Conservation (phyloP, 495 filamentous ascomycete genomes). For the Podospora bellae-mahoneyi region DNA sequence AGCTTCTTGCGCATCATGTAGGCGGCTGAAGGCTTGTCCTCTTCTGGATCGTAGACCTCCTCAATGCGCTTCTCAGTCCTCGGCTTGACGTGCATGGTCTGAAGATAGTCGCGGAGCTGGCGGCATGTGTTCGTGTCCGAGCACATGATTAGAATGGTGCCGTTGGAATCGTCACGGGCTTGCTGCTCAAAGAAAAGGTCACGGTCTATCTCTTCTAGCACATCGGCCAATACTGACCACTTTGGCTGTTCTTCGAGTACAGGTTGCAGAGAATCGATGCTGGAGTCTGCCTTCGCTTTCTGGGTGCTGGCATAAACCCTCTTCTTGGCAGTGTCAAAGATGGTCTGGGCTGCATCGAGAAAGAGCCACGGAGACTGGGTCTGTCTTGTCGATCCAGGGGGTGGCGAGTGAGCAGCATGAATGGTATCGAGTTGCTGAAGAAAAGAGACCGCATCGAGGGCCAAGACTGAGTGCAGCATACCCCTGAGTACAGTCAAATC, state of each 20-base stretch:
- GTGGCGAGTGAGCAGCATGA: conserved; percentile 81
- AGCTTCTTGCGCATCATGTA: conserved; percentile 88
- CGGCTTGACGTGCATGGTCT: conserved; percentile 78
- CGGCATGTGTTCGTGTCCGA: conserved; percentile 81
- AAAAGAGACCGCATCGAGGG: conserved; percentile 88
- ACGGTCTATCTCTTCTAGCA: conserved; percentile 88
- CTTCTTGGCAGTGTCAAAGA: conserved; percentile 86
- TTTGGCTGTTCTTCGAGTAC: conserved; percentile 93
- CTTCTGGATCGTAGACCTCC: conserved; percentile 44
- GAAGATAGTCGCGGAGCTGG: conserved; percentile 86
- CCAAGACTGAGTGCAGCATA: conserved; percentile 81
- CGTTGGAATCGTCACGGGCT: conserved; percentile 77
- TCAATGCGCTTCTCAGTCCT: conserved; percentile 42
- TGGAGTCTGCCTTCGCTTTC: conserved; percentile 40
- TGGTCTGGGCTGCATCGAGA: conserved; percentile 88
- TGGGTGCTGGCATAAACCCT: conserved; percentile 69
- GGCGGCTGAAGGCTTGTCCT: conserved; percentile 63
- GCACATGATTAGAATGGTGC: conserved; percentile 92
- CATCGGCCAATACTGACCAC: conserved; percentile 80
- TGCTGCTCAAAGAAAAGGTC: conserved; percentile 82
- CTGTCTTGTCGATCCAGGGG: conserved; percentile 80
- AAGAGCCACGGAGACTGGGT: conserved; percentile 96
- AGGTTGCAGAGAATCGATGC: conserved; percentile 69
- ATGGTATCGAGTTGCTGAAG: conserved; percentile 93
- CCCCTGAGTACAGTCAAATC: conserved; percentile 81